Evolutionary conservation across 441 rosid species (phyloP).

Genomic region (Cnidoscolus chayamansa): DNA sequence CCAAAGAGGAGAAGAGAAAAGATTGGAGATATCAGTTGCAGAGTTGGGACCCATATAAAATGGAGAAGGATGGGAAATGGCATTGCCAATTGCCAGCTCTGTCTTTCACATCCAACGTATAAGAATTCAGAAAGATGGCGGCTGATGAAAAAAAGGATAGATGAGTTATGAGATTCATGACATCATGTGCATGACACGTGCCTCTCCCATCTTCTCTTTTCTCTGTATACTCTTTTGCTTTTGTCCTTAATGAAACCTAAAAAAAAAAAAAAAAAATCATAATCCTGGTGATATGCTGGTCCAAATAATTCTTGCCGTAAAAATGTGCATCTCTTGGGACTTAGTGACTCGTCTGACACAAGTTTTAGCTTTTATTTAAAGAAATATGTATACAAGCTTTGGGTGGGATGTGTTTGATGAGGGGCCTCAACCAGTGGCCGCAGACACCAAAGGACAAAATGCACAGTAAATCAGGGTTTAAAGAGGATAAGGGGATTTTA

Average conservation of each 20-base stretch:
- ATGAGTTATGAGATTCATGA: slow-evolving; percentile 21
- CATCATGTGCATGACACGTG: slow-evolving; percentile 40
- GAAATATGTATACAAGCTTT: neutral
- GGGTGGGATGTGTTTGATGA: neutral
- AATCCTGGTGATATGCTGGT: slow-evolving; percentile 21
- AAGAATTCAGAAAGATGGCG: slow-evolving; percentile 36
- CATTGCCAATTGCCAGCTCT: slow-evolving; percentile 29
- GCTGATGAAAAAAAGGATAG: slow-evolving; percentile 24
- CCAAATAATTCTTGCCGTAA: slow-evolving; percentile 41
- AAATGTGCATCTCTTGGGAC: slow-evolving; percentile 24
- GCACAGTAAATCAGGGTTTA: neutral
- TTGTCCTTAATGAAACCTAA: neutral
- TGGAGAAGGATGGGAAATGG: no score
- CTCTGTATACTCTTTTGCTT: neutral
- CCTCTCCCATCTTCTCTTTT: neutral
- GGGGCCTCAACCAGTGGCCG: slow-evolving; percentile 16
- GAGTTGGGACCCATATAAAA: slow-evolving; percentile 20
- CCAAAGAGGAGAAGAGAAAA: neutral
- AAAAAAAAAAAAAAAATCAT: no score
- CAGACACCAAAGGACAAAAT: slow-evolving; percentile 22
- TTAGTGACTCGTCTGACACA: neutral
- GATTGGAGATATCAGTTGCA: slow-evolving; percentile 11
- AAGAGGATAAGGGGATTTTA: neutral
- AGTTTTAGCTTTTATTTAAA: neutral
- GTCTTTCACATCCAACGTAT: neutral